These are phyloP conservation scores for Spizellomyces punctatus DNA, from an alignment of 192 early-diverging fungal genomes.

Conservation along the genomic window DNA sequence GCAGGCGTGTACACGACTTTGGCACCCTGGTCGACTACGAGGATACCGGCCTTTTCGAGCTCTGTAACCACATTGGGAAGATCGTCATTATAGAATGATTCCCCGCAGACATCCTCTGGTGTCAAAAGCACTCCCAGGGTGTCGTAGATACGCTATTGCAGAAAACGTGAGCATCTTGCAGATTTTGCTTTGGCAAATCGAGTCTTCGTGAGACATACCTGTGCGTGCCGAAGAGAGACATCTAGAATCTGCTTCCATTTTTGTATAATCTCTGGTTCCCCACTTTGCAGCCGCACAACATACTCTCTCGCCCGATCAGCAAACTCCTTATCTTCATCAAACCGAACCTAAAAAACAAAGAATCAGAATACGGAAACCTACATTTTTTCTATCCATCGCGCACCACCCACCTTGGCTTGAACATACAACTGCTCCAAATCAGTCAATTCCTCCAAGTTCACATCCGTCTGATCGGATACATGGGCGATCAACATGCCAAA, in stretches of 20 bases:
- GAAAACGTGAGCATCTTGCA: neutral
- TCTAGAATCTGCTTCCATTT: conserved; percentile 32
- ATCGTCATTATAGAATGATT: conserved; percentile 27
- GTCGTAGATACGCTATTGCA: conserved; percentile 21
- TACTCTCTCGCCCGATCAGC: conserved; percentile 22
- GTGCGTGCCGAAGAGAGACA: conserved; percentile 26
- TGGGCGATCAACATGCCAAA: conserved; percentile 67
- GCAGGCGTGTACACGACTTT: conserved; percentile 62
- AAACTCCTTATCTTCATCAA: conserved; percentile 23
- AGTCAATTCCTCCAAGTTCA: conserved; percentile 36
- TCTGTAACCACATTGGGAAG: conserved; percentile 63
- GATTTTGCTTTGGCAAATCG: neutral
- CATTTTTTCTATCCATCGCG: too few relatives aligned
- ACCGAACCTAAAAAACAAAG: neutral
- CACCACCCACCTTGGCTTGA: conserved; percentile 4
- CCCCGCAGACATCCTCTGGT: conserved; percentile 17
- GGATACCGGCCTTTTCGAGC: conserved; percentile 71
- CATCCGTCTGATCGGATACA: conserved; percentile 12
- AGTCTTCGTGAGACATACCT: neutral
- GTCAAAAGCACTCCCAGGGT: conserved; percentile 19
- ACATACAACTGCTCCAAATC: conserved; percentile 51
- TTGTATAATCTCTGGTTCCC: conserved; percentile 21
- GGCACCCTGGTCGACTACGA: conserved; percentile 81
- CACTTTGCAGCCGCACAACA: conserved; percentile 28
- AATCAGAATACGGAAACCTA: too few relatives aligned